phyloP scores from a whole-genome alignment of 2,329 filamentous ascomycete species.

The Trichoderma sp. region DNA sequence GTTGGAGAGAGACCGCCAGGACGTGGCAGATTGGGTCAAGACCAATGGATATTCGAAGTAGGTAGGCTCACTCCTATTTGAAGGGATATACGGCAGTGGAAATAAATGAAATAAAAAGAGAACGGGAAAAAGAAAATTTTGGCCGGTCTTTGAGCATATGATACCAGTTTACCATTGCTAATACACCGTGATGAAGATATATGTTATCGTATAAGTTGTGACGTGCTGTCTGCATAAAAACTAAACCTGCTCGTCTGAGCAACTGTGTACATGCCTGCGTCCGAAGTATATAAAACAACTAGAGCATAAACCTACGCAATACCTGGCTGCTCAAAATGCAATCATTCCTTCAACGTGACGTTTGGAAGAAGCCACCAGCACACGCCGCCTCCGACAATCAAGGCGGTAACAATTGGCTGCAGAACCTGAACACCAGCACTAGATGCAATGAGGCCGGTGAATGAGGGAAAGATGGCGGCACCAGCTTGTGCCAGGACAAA shows the following conservation, averaged over 20 bases:
- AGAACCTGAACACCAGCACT: slow-evolving; percentile 54
- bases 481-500: slow-evolving; percentile 74
- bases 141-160: background rate
- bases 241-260: background rate
- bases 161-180: slow-evolving; percentile 6
- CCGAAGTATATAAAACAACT: background rate
- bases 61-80: background rate
- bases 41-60: slow-evolving; percentile 25
- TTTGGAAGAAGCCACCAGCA: slow-evolving; percentile 20
- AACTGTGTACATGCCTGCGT: background rate
- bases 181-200: slow-evolving; percentile 4
- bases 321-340: background rate
- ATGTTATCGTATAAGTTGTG: background rate
- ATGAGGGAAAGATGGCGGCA: slow-evolving; percentile 66
- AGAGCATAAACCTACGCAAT: background rate
- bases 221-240: background rate
- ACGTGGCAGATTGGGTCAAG: slow-evolving; percentile 29
- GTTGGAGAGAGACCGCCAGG: slow-evolving; percentile 28
- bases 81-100: background rate
- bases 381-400: slow-evolving; percentile 14
- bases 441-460: slow-evolving; percentile 65
- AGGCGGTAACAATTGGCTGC: slow-evolving; percentile 2
- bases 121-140: background rate
- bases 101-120: background rate
- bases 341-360: background rate